Conservation (phyloP, 2,329 filamentous ascomycete genomes). For the Thyridium curvatum region DNA sequence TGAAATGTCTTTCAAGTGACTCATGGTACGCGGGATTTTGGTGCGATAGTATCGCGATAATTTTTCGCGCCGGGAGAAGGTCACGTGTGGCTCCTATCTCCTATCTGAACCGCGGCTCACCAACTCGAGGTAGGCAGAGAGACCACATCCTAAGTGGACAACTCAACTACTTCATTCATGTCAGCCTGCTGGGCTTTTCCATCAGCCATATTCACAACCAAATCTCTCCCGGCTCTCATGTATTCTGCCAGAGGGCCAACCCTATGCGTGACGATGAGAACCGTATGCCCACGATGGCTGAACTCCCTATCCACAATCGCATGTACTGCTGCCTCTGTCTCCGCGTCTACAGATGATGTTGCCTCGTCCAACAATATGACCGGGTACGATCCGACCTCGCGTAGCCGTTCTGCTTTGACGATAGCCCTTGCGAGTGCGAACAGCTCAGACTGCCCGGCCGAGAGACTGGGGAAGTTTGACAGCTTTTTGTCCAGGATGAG, state of each 20-base stretch:
- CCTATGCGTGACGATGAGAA: conserved; percentile 9
- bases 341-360: conserved; percentile 8
- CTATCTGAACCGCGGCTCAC: no score
- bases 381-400: background rate
- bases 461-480: conserved; percentile 5
- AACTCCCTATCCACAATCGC: conserved; percentile 7
- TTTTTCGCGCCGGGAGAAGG: no score
- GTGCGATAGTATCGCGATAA: no score
- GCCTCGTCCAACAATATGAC: conserved; percentile 9
- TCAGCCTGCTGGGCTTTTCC: no score
- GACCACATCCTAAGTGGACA: no score
- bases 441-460: conserved; percentile 9
- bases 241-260: conserved; percentile 1
- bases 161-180: no score
- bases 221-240: conserved; percentile 3
- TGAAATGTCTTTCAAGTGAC: no score
- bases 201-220: conserved; percentile 3
- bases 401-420: conserved; percentile 2
- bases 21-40: no score
- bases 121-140: no score
- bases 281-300: conserved; percentile 4
- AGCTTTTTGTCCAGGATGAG: conserved; percentile 2
- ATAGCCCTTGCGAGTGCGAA: conserved; percentile 7
- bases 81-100: no score
- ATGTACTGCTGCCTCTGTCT: conserved; percentile 6